Evolutionary conservation across 768 basidiomycete genomes (phyloP).

Genomic region (Boletus rufocinnamomeus): DNA sequence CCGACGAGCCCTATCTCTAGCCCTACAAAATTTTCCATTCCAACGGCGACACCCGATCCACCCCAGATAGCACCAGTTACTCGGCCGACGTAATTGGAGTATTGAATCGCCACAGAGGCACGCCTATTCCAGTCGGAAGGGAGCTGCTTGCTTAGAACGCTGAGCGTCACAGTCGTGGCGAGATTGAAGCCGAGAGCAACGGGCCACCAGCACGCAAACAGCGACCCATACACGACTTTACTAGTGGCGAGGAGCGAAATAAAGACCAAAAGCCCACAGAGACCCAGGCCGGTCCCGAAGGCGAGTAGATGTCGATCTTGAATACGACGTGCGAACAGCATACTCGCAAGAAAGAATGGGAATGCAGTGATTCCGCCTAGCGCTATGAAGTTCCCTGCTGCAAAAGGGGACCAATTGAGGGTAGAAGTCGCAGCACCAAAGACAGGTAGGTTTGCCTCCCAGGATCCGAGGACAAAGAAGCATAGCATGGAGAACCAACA

Average conservation of each 20-base stretch:
- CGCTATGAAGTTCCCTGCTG: constrained; percentile 70
- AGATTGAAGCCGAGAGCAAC: constrained; percentile 74
- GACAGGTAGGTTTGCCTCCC: constrained; percentile 70
- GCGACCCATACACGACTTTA: constrained; percentile 47
- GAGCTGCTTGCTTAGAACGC: constrained; percentile 66
- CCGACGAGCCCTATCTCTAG: constrained; percentile 62
- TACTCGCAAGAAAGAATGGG: constrained; percentile 66
- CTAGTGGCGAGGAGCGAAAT: constrained; percentile 44
- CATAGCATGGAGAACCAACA: constrained; percentile 73
- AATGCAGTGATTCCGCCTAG: constrained; percentile 61
- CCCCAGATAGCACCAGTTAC: constrained; percentile 69
- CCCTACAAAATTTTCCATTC: constrained; percentile 61
- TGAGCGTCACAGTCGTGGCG: constrained; percentile 67
- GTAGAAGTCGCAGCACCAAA: constrained; percentile 45
- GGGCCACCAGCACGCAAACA: constrained; percentile 47
- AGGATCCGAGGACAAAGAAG: constrained; percentile 69
- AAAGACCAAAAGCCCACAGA: constrained; percentile 53
- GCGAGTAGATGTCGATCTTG: constrained; percentile 64
- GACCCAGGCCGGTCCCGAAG: constrained; percentile 51
- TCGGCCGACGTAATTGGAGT: constrained; percentile 65
- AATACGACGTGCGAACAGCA: constrained; percentile 55
- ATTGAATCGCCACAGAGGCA: constrained; percentile 59
- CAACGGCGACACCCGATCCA: constrained; percentile 54
- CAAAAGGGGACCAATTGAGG: constrained; percentile 60
- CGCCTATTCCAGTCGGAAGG: constrained; percentile 61